Evolutionary conservation across 1,284 basidiomycete species (phyloP), one percentile per base, ranked within the genome.

Genomic region (Cystobasidiaceae sp.): DNA sequence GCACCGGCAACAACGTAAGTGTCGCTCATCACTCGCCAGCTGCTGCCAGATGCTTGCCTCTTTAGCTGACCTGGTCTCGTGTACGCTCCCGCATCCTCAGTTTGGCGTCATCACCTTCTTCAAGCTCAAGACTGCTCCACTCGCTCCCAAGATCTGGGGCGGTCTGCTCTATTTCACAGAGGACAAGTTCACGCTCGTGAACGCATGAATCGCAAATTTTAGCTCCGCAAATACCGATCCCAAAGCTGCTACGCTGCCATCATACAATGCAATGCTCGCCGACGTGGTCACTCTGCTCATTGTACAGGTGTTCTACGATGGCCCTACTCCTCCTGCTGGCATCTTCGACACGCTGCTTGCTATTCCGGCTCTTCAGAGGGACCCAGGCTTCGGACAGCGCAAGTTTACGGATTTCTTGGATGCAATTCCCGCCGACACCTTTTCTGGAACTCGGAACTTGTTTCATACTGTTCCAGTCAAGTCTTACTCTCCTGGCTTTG

Each of bases 71-170:
- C 44, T 46, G 44, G 23, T 46, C 8, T 21, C 11, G 8, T 15
- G 13, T 46, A 21, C 11, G 8, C 44, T 9, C 19, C 27, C 17
- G n/a, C 19, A 25, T 46, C 13, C 25, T 1, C 37, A 57, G 55
- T 57, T 57, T 39, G 55, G 55, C 41, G 27, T 57, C 39, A 30
- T 57, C 55, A 57, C 55, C 2, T 39, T n/a, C 34, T 39, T 57
- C 41, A 57, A 57, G 39, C 32, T 57, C 8, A 41, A 44, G 55
- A 57, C 55, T 9, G 32, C 25, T 28, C 55, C 55, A 2, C 23
- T 45, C 15, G 25, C 55, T 27, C 27, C 55, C 37, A n/a, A 57
- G 44, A 28, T 57, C 19, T 57, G 21, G 17, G 55, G 55, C 19
- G 55, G 55, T 27, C 19, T 39, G 15, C n/a, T 43, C 13, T 13